These are phyloP conservation scores for Tricladium varicosporioides DNA, from an alignment of 2,329 filamentous ascomycete species.

Conservation along the genomic window DNA sequence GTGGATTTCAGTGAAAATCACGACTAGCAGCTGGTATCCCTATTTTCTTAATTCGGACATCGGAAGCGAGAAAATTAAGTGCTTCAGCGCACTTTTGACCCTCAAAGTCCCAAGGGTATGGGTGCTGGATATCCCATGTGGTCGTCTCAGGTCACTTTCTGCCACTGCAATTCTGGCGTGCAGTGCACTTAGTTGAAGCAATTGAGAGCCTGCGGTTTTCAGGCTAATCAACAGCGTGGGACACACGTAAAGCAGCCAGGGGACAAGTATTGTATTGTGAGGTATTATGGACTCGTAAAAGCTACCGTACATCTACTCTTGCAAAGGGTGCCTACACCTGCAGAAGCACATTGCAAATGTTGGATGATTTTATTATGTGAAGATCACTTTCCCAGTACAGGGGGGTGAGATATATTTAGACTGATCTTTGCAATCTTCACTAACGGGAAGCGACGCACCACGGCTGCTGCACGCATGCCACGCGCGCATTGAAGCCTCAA, in stretches of 20 bases:
- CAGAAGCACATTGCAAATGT: neutral
- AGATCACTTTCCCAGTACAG: neutral
- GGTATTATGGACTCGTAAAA: too few species aligned
- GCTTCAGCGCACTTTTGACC: neutral
- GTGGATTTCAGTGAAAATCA: neutral
- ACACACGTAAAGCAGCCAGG: neutral
- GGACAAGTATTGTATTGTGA: too few species aligned
- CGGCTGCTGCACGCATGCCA: conserved; percentile 7
- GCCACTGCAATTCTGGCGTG: neutral
- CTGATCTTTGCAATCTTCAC: conserved; percentile 1
- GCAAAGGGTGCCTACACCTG: neutral
- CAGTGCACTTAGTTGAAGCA: neutral
- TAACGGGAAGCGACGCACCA: conserved; percentile 1
- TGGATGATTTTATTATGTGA: neutral
- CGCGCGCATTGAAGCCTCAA: conserved; percentile 1
- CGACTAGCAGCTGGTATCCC: neutral
- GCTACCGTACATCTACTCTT: too few species aligned
- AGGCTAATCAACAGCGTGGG: neutral
- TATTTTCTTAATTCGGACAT: conserved; percentile 11
- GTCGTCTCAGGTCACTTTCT: neutral
- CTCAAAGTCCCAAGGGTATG: conserved; percentile 3
- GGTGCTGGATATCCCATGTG: conserved; percentile 4
- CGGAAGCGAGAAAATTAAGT: conserved; percentile 1
- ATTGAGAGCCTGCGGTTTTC: neutral
- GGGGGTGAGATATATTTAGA: conserved; percentile 1